A percentile compares a stretch with the other conserved stretches of the same genome.
phyloP scores from a whole-genome alignment of 1,139 yeast species.

The Pneumocystis wakefieldiae region DNA sequence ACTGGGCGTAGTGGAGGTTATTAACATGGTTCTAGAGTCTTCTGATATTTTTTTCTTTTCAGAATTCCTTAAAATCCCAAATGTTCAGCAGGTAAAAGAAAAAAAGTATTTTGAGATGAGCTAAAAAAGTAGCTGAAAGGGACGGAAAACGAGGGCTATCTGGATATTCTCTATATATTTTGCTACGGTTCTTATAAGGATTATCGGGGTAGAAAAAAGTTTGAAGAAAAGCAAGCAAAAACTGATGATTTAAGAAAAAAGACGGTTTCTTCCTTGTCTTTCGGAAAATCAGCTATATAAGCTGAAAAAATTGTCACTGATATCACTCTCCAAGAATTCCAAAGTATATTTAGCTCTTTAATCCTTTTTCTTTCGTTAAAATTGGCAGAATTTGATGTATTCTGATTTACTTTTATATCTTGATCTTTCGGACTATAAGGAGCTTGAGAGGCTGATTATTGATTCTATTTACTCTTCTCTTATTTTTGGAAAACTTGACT shows the following conservation, averaged over 20 bases:
- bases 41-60: no score
- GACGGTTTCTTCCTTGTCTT: background rate
- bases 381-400: background rate
- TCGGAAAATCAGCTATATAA: background rate
- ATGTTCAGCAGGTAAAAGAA: background rate
- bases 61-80: background rate
- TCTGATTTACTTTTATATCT: background rate
- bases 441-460: background rate
- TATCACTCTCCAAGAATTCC: background rate
- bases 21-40: no score
- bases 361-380: background rate
- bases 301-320: background rate
- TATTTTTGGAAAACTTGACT: background rate
- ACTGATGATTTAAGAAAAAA: background rate
- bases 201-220: background rate
- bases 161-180: background rate
- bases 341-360: background rate
- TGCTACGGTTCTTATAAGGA: background rate
- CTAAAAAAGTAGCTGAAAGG: background rate
- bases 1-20: background rate
- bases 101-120: background rate
- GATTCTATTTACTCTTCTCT: background rate
- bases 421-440: background rate
- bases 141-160: background rate
- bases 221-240: background rate